Percentiles rank a stretch among this genome's conserved stretches.
phyloP scores from a whole-genome alignment of 441 rosid genomes.

The Populus trichocarpa region DNA sequence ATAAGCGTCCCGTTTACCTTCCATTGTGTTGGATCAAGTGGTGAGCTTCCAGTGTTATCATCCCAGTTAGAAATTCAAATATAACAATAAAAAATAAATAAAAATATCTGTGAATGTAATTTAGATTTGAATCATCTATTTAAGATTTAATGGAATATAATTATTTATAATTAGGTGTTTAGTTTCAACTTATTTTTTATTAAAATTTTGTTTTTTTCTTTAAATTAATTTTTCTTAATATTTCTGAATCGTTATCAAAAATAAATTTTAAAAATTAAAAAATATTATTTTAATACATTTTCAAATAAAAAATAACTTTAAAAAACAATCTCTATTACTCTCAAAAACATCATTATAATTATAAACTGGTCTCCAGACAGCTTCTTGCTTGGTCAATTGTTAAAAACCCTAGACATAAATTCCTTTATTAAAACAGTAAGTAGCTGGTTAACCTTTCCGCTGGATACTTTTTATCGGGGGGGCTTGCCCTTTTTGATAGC shows the following conservation, averaged over 20 bases:
- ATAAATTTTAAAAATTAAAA: too few relatives aligned
- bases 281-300: too few relatives aligned
- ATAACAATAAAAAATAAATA: not conserved
- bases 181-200: too few relatives aligned
- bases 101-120: not conserved
- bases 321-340: accelerated
- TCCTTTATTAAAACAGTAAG: not conserved
- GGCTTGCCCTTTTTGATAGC: not conserved
- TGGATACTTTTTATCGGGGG: not conserved
- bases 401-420: not conserved
- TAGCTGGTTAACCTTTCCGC: slow-evolving; percentile 3
- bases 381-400: not conserved
- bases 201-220: too few relatives aligned
- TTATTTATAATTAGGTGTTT: too few relatives aligned
- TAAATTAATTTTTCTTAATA: too few relatives aligned
- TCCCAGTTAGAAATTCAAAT: not conserved
- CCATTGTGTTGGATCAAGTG: too few relatives aligned
- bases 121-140: not conserved
- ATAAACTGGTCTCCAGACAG: not conserved
- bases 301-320: too few relatives aligned
- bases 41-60: too few relatives aligned
- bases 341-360: not conserved
- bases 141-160: too few relatives aligned
- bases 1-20: too few relatives aligned
- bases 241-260: too few relatives aligned